Evolutionary conservation across 352 stramenopile species (phyloP), one percentile per base, ranked within the genome.

Genomic region (Phytophthora pinifolia): DNA sequence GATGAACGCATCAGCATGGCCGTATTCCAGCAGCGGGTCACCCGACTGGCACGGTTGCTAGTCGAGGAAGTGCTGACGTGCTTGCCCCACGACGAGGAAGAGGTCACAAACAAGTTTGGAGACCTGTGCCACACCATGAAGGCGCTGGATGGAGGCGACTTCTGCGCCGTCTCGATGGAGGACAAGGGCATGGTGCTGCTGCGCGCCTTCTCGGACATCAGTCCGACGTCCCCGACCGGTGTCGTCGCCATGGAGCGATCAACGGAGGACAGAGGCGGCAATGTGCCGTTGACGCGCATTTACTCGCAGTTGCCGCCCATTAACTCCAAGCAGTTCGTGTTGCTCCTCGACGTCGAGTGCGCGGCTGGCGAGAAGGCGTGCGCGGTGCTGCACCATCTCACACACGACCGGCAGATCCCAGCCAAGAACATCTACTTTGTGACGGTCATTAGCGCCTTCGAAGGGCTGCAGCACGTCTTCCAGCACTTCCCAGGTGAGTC

Each of bases 401-500:
- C 79, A 6, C 34, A 47, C 1, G 43, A 61, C 12, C 46, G 22
- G 4, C 41, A 51, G 12, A 46, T 84, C 3, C 42, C 49, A 3
- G 57, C 58, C 2, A 47, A 30, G 6, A 67, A 44, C 41, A 83
- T 87, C 54, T 85, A 83, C 50, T 78, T 79, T 46, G 64, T 72
- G 34, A 70, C 72, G 4, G 34, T 87, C 8, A 71, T 80, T 37
- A 75, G 57, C 47, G 59, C 69, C 3, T 47, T 70, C 14, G 56
- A 62, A 2, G 74, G 71, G 9, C 46, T 83, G 9, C 61, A 76
- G 39, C 51, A 54, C 39, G 59, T 86, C 13, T 58, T 73, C 36
- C 36, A 62, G 15, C 46, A 68, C 29, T 83, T 79, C 36, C 73
- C 72, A 57, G 67, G 69, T 79, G 52, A 34, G 59, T 66, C 29